phyloP scores from a whole-genome alignment of 331 rosid species.

The Erythrophleum ivorense region DNA sequence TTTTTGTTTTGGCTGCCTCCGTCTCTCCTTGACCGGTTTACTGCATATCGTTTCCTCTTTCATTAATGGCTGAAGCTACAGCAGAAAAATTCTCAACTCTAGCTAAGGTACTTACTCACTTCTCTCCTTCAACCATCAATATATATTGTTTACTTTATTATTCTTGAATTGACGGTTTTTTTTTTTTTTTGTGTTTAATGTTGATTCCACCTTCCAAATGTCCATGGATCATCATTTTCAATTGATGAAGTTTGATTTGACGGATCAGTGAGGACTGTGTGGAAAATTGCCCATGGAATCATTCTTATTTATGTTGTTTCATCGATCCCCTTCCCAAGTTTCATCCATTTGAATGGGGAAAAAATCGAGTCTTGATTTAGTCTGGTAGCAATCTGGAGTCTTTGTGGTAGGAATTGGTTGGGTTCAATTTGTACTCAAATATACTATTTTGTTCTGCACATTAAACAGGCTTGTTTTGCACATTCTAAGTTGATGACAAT shows the following conservation, averaged over 20 bases:
- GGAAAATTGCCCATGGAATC: not conserved
- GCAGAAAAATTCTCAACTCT: slow-evolving; percentile 48
- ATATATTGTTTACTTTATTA: not conserved
- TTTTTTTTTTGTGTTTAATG: not conserved
- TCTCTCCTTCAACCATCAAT: not conserved
- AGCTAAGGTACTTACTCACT: slow-evolving; percentile 54
- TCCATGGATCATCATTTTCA: not conserved
- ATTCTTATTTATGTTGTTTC: not conserved
- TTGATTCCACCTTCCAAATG: not conserved
- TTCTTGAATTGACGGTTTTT: not conserved
- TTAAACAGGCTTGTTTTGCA: too few relatives aligned
- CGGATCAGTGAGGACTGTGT: slow-evolving; percentile 3
- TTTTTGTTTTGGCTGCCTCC: slow-evolving; percentile 28
- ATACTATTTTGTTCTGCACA: not conserved
- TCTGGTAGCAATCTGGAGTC: not conserved
- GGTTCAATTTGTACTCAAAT: not conserved
- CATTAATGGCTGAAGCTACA: slow-evolving; percentile 68
- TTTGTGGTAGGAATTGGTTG: not conserved
- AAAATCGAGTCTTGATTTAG: slow-evolving; percentile 2
- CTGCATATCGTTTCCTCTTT: slow-evolving; percentile 40
- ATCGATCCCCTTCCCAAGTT: not conserved
- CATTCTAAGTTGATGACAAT: too few relatives aligned
- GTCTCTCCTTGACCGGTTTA: slow-evolving; percentile 4
- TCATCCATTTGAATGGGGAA: not conserved
- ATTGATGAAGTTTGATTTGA: not conserved